A percentile compares a stretch with the other conserved stretches of the same genome.
Evolutionary conservation across 306 rosid genomes (phyloP).

Genomic region (Malus sieversii): DNA sequence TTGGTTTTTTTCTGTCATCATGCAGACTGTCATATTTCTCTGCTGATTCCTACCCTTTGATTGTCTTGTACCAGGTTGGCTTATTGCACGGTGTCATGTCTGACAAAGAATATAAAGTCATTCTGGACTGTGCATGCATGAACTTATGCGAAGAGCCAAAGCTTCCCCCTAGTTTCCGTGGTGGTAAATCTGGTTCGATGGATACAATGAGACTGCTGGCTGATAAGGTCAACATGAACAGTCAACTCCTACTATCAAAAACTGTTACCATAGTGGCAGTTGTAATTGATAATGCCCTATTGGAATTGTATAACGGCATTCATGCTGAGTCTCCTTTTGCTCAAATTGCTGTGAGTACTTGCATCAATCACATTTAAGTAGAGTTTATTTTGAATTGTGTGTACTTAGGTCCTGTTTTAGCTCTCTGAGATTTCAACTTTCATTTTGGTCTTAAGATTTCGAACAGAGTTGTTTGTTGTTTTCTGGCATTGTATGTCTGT

Average conservation of each 20-base stretch:
- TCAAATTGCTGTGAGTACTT: conserved; percentile 75
- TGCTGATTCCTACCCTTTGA: conserved; percentile 8
- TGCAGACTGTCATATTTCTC: background rate
- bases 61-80: conserved; percentile 60
- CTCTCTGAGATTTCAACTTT: background rate
- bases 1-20: background rate
- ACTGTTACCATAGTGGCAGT: conserved; percentile 77
- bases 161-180: conserved; percentile 94
- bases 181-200: conserved; percentile 59
- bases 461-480: background rate
- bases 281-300: conserved; percentile 60
- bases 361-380: background rate
- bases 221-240: conserved; percentile 82
- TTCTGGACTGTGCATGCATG: conserved; percentile 76
- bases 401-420: background rate
- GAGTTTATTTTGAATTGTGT: background rate
- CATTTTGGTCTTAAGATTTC: background rate
- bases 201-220: conserved; percentile 71
- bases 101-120: conserved; percentile 88
- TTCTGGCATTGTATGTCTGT: background rate
- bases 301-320: conserved; percentile 74
- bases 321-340: conserved; percentile 78
- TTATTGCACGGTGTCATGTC: conserved; percentile 73
- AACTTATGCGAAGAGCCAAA: conserved; percentile 71
- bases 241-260: conserved; percentile 70